Evolutionary conservation across 1,139 yeast genomes (phyloP), one percentile per base, ranked within the genome.

Genomic region (Groenewaldozyma auringiensis): DNA sequence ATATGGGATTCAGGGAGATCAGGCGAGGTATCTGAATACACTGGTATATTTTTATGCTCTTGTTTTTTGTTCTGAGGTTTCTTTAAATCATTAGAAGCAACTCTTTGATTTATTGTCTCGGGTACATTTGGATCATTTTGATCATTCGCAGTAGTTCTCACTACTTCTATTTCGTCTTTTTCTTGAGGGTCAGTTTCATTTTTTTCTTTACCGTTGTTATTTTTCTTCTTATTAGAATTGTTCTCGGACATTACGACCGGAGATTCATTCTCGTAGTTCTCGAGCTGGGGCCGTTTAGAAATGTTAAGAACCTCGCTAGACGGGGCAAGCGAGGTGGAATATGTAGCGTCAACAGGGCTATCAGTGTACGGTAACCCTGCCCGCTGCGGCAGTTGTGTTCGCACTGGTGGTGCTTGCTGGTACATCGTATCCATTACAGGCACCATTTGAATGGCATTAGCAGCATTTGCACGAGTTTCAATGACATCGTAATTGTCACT

Each of bases 11-110:
- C 51, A 9, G 54, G 54, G 20, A 41, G 31, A 43, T 50, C 47
- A 4, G 55, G 55, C 13, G 53, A 50, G 27, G 44, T 41, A 36
- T 53, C 56, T 1, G 56, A 53, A 33, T 50, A 53, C 3, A 47
- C 34, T 3, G 49, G 42, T 11, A 40, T 21, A 18, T 25, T 38
- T 14, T 25, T 20, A 33, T 22, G 14, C 34, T 18, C 25, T 25
- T 25, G 6, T 25, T 25, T 25, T 11, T 25, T 25, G 6, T 25
- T 11, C 29, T 25, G 6, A n/a, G n/a, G n/a, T n/a, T n/a, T n/a
- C n/a, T n/a, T n/a, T n/a, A n/a, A n/a, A 8, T 25, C 29, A 25
- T 25, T 6, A 6, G 29, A 25, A 25, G 29, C 29, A 8, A 8
- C 11, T 25, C 29, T 6, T n/a, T n/a, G n/a, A n/a, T n/a, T n/a